Base-by-base conservation (phyloP, 2,329 filamentous ascomycete genomes). In the Fusarium aywerte region DNA sequence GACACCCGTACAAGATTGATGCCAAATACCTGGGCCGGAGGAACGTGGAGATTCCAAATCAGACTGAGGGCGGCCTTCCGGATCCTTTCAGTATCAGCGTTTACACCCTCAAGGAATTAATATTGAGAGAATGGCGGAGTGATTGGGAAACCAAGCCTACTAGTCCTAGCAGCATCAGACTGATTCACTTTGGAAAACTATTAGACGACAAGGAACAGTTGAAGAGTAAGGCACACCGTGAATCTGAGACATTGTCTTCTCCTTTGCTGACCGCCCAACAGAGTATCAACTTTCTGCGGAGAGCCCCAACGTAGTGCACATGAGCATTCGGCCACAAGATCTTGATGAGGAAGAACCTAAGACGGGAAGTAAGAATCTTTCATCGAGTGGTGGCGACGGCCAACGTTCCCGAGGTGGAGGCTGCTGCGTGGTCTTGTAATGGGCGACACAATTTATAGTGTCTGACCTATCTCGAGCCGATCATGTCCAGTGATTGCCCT, bases 71-170 rank as follows among this genome's bases (percentile, higher is more conserved):
- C 25, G 89, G 88, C 31, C 83, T 80, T 63, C 84, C 87, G 67
- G 93, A 97, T 75, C 93, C 93, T 1, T 94, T 93, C 76, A 92
- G 90, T 75, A 93, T 98, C 80, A 97, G 92, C 70, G 90, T 97
- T 49, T 97, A 97, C 77, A 97, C 92, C 4, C 82, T 98, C 68
- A 97, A 97, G 80, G 93, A 97, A 80, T 82, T 97, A 75, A 97
- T 98, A 76, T 87, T 96, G 82, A 86, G 92, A 73, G 94, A 97
- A 77, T 98, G 95, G 95, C 86, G 93, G 70, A 90, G 89, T 72
- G 92, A 97, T 76, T 97, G 95, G 95, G 94, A 97, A 74, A 82
- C 89, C 16, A 90, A 92, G 74, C 95, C 95, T 2, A 88, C 91
- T 25, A 96, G 92, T 75, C 94, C 95, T 12, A 95, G 90, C 74